phyloP scores from a whole-genome alignment of 805 yeast species.

The Wickerhamomyces pijperi region DNA sequence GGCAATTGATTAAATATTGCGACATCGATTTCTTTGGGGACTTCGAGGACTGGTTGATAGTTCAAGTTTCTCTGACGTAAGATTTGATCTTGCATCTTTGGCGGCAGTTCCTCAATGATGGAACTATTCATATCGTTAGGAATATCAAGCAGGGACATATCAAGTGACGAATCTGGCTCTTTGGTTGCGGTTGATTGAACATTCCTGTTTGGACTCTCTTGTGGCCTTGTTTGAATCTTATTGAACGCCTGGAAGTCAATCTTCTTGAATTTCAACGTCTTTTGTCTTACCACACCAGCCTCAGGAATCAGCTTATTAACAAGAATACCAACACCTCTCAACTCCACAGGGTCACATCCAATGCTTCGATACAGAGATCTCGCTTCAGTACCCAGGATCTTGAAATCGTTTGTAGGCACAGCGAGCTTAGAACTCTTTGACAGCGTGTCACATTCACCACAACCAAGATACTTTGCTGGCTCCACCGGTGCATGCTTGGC shows the following conservation, averaged over 20 bases:
- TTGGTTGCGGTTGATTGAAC: neutral
- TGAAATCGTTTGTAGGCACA: slow-evolving; percentile 45
- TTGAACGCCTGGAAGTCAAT: slow-evolving; percentile 7
- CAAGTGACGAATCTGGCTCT: neutral
- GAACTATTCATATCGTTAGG: slow-evolving; percentile 21
- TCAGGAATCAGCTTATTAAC: slow-evolving; percentile 42
- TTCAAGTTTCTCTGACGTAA: slow-evolving; percentile 8
- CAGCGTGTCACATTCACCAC: slow-evolving; percentile 65
- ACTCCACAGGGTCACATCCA: slow-evolving; percentile 50
- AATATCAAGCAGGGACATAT: slow-evolving; percentile 13
- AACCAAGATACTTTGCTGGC: slow-evolving; percentile 74
- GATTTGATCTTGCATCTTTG: slow-evolving; percentile 8
- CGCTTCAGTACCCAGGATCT: slow-evolving; percentile 49
- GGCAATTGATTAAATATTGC: slow-evolving; percentile 60
- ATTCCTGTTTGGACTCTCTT: slow-evolving; percentile 3
- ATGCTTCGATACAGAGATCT: slow-evolving; percentile 44
- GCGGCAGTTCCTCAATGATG: slow-evolving; percentile 17
- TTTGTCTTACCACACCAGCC: slow-evolving; percentile 19
- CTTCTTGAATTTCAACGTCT: slow-evolving; percentile 23
- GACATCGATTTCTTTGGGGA: slow-evolving; percentile 41
- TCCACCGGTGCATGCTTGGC: slow-evolving; percentile 58
- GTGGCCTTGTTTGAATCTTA: neutral
- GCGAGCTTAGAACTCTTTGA: slow-evolving; percentile 53
- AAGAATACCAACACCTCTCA: slow-evolving; percentile 72
- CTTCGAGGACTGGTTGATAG: slow-evolving; percentile 10